phyloP scores from a whole-genome alignment of 108 stramenopile genomes.

The Phaeodactylum tricornutum region DNA sequence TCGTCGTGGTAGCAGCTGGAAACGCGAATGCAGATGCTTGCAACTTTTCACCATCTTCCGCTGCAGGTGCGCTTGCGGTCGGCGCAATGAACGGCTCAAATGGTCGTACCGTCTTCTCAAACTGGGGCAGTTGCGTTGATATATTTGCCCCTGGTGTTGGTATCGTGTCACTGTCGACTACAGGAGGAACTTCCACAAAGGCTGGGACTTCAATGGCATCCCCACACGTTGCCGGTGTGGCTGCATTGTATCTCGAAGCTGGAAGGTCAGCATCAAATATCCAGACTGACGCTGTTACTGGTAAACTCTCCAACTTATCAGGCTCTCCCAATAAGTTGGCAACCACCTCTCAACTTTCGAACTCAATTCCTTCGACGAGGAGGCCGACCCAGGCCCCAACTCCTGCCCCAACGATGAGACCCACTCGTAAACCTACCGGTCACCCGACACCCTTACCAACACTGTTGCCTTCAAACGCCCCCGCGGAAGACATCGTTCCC shows the following conservation, averaged over 20 bases:
- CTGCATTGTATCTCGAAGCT: constrained; percentile 30
- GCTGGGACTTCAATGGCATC: constrained; percentile 48
- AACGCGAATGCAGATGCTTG: constrained; percentile 25
- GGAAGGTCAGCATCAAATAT: no score
- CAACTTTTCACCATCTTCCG: constrained; percentile 32
- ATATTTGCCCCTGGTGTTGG: constrained; percentile 39
- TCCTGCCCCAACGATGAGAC: no score
- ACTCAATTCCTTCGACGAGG: no score
- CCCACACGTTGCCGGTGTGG: constrained; percentile 68
- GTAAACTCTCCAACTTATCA: neutral
- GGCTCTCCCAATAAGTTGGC: neutral
- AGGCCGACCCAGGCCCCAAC: no score
- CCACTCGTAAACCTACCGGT: no score
- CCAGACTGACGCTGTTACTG: neutral
- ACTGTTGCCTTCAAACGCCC: no score
- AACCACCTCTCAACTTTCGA: no score
- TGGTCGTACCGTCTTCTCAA: constrained; percentile 5
- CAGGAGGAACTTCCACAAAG: no score
- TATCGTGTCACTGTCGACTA: no score
- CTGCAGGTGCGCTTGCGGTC: constrained; percentile 37
- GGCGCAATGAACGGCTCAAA: constrained; percentile 5
- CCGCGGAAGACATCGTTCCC: no score
- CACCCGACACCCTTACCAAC: no score
- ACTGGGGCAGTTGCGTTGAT: constrained; percentile 16
- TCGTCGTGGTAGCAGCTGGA: constrained; percentile 51